Conservation (phyloP, 2,329 filamentous ascomycete species). For the Pseudogymnoascus sp. region DNA sequence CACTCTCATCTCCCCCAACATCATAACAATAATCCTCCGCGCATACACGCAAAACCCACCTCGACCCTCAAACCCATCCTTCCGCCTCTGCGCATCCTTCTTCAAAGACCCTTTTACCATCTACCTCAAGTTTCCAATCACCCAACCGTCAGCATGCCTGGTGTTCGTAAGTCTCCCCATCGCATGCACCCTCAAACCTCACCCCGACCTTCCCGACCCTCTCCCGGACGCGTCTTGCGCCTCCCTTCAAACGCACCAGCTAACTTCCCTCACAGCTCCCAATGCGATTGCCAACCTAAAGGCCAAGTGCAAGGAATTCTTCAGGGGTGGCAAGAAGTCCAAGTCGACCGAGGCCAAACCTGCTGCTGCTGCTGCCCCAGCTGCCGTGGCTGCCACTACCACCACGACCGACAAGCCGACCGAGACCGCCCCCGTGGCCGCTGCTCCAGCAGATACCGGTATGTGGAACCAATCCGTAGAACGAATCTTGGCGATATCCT, state of each 20-base stretch:
- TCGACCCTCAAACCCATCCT: background rate
- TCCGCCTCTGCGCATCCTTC: background rate
- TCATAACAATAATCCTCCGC: background rate
- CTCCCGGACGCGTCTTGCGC: background rate
- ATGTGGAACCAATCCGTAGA: background rate
- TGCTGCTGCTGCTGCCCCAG: constrained; percentile 14
- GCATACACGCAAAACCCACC: background rate
- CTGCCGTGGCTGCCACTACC: constrained; percentile 7
- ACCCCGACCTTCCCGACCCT: background rate
- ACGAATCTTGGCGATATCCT: background rate
- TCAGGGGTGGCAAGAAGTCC: constrained; percentile 23
- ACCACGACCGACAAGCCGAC: background rate
- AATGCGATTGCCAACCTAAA: constrained; percentile 25
- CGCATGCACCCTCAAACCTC: constrained; percentile 6
- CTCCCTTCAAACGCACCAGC: background rate
- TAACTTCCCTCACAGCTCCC: constrained; percentile 21
- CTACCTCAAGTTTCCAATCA: background rate
- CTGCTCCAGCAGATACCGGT: background rate
- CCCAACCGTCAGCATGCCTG: constrained; percentile 23
- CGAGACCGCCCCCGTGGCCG: background rate
- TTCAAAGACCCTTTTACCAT: background rate
- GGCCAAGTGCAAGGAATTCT: constrained; percentile 26
- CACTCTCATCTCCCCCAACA: constrained; percentile 6
- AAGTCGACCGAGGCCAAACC: constrained; percentile 22
- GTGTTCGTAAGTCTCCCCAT: constrained; percentile 24